Percentiles rank a stretch among this genome's conserved stretches.
Conservation (phyloP, 2,329 filamentous ascomycete genomes). For the Arthroderma uncinatum region DNA sequence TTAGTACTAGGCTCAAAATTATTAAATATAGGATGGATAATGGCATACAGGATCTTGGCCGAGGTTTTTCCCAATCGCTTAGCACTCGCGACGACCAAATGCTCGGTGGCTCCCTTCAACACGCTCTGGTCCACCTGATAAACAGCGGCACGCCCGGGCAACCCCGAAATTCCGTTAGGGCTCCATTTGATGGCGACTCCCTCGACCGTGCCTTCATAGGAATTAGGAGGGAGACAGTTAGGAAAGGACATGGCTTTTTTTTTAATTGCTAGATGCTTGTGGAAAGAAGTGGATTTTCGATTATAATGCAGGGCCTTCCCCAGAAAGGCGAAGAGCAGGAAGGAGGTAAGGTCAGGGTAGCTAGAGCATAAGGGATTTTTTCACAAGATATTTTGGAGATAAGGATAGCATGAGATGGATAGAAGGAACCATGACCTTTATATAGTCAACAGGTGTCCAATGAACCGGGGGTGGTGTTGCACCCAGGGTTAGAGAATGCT, state of each 20-base stretch:
- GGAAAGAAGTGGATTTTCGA: not conserved
- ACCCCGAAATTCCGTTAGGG: not conserved
- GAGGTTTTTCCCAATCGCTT: not conserved
- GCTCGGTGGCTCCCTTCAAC: conserved; percentile 3
- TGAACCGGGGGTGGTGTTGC: too few species aligned
- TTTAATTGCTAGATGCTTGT: not conserved
- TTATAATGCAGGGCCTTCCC: not conserved
- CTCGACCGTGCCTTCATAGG: conserved; percentile 4
- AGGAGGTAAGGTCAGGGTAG: not conserved
- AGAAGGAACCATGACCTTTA: too few species aligned
- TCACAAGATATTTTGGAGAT: too few species aligned
- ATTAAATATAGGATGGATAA: not conserved
- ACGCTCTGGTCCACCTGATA: not conserved
- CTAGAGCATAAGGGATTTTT: too few species aligned
- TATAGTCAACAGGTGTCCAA: too few species aligned
- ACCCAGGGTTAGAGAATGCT: too few species aligned
- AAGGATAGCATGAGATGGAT: too few species aligned
- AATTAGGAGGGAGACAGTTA: conserved; percentile 4
- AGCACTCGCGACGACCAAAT: conserved; percentile 3
- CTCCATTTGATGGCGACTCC: conserved; percentile 3
- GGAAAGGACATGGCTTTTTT: conserved; percentile 3
- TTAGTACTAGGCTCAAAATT: conserved; percentile 6
- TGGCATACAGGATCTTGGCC: conserved; percentile 3
- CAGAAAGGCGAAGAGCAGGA: not conserved
- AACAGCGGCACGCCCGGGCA: not conserved